Evolutionary conservation across 176 grass and related monocot species (phyloP).

Genomic region (Panicum miliaceum): DNA sequence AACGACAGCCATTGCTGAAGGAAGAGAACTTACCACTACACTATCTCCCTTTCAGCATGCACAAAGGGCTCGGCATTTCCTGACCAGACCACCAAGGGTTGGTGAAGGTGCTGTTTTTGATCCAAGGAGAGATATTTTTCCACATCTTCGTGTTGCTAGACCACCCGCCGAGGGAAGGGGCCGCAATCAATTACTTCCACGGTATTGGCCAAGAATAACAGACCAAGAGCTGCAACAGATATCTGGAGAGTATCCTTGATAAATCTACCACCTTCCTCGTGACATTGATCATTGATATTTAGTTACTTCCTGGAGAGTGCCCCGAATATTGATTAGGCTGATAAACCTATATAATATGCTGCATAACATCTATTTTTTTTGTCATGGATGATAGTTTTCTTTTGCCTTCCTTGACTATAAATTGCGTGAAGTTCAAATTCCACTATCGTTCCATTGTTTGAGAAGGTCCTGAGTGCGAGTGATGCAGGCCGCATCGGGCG

Average conservation of each 20-base stretch:
- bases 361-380: not conserved
- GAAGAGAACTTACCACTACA: slow-evolving; percentile 57
- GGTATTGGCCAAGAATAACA: slow-evolving; percentile 99
- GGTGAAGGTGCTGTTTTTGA: slow-evolving; percentile 62
- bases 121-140: slow-evolving; percentile 69
- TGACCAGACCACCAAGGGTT: slow-evolving; percentile 63
- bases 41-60: slow-evolving; percentile 66
- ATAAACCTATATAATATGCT: not conserved
- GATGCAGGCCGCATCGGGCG: slow-evolving; percentile 98
- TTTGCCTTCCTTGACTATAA: slow-evolving; percentile 67
- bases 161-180: slow-evolving; percentile 91
- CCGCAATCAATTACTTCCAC: slow-evolving; percentile 92
- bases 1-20: slow-evolving; percentile 53
- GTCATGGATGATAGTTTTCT: not conserved
- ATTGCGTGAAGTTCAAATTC: slow-evolving; percentile 79
- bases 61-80: slow-evolving; percentile 71
- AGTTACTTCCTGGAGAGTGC: not conserved
- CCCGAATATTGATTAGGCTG: slow-evolving; percentile 10
- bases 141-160: slow-evolving; percentile 92
- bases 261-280: slow-evolving; percentile 24
- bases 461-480: slow-evolving; percentile 99
- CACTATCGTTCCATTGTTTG: slow-evolving; percentile 94
- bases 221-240: slow-evolving; percentile 99
- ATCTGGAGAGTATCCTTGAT: slow-evolving; percentile 98
- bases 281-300: slow-evolving; percentile 3